These are phyloP conservation scores for Phtheirospermum japonicum DNA, from an alignment of 257 asterid genomes.

Conservation along the genomic window DNA sequence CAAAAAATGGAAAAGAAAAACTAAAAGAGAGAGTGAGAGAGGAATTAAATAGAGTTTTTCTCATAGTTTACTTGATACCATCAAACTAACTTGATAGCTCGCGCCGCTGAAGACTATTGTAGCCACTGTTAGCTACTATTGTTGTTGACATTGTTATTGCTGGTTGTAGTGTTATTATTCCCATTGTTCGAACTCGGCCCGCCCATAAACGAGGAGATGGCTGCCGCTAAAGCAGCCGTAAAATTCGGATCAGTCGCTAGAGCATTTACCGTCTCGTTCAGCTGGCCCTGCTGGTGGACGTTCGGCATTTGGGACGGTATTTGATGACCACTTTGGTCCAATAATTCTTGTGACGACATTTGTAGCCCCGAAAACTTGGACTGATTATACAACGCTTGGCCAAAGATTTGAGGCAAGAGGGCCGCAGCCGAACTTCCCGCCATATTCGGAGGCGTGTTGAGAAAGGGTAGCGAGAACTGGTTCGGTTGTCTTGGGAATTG, in stretches of 20 bases:
- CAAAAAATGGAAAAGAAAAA: neutral
- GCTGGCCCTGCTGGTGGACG: constrained; percentile 34
- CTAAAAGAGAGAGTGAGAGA: neutral
- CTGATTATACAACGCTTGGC: constrained; percentile 71
- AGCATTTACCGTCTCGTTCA: constrained; percentile 61
- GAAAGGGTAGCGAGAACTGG: constrained; percentile 61
- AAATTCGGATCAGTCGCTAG: constrained; percentile 76
- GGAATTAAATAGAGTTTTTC: neutral
- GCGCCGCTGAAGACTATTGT: neutral
- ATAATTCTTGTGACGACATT: constrained; percentile 69
- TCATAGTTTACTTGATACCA: constrained; percentile 4
- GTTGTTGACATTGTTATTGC: constrained; percentile 26
- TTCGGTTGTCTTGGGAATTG: constrained; percentile 44
- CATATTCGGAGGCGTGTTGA: constrained; percentile 36
- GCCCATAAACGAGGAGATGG: constrained; percentile 61
- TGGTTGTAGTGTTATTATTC: neutral
- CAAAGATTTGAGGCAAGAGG: constrained; percentile 62
- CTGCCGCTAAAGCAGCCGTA: constrained; percentile 75
- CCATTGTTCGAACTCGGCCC: constrained; percentile 36
- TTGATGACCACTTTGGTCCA: constrained; percentile 27
- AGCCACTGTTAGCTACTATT: constrained; percentile 28
- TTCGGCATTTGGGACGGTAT: neutral
- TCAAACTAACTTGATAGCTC: neutral
- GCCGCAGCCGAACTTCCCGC: constrained; percentile 28
- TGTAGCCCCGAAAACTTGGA: constrained; percentile 76